Base-by-base conservation (phyloP, 1,284 basidiomycete genomes). In the Ceratobasidium sp. region DNA sequence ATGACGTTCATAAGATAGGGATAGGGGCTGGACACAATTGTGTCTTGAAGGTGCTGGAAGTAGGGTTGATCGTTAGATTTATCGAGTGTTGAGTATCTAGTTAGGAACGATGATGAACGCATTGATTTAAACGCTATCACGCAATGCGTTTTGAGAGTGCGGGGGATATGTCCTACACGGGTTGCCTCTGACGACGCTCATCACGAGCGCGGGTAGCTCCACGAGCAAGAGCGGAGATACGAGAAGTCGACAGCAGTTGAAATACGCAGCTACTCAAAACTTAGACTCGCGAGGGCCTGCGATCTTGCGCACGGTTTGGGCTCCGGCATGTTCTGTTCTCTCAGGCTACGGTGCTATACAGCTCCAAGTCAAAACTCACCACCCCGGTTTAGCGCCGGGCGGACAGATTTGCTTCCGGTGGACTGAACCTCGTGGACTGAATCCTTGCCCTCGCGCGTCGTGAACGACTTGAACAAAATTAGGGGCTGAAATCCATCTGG, bases 371-470 rank as follows among this genome's bases (percentile, higher is more conserved):
- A 39, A 39, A n/a, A n/a, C 15, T 13, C 39, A 42, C 40, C 64
- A n/a, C 64, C 15, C 26, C 33, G 33, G 33, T 33, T 33, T 61
- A 39, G 60, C 60, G 20, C 64, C 44, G 60, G 23, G 23, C 42
- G 23, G 60, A 28, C 51, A 42, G 60, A 64, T 75, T 61, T 75
- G 71, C 56, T 75, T 75, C 71, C 71, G 70, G 71, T 75, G 71
- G 51, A 75, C 60, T 53, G 53, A 49, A 58, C 69, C 28, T 64
- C 60, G 60, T 20, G 12, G 46, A 75, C 71, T 40, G 71, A 75
- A 64, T 75, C 71, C 46, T 75, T 75, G 71, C 46, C 71, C 40
- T 72, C 40, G 70, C 70, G 70, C 70, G 53, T 72, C 42, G 71
- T 64, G n/a, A 72, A 75, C 71, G 71, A 64, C 20, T 46, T 33